Percentiles rank a stretch among this genome's conserved stretches.
These are phyloP conservation scores for Pythium plurisporium DNA, from an alignment of 352 stramenopile genomes.

Conservation along the genomic window DNA sequence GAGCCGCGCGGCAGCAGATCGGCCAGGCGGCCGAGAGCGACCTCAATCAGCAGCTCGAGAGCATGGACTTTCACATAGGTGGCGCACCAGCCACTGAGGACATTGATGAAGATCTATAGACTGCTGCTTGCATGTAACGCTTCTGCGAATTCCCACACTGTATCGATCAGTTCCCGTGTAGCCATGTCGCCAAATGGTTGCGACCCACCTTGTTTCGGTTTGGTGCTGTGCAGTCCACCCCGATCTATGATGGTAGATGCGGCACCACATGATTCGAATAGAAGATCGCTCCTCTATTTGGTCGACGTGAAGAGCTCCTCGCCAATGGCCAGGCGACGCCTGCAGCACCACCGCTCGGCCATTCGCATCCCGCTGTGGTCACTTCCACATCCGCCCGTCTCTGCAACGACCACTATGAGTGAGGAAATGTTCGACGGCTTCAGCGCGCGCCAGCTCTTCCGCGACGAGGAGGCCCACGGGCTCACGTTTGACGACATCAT, in stretches of 20 bases:
- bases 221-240: neutral
- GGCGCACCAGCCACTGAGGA: constrained; percentile 3
- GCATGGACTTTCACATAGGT: constrained; percentile 36
- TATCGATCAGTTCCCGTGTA: neutral
- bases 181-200: neutral
- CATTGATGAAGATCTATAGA: constrained; percentile 23
- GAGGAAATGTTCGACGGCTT: constrained; percentile 60
- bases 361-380: neutral
- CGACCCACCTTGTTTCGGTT: neutral
- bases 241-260: too few species aligned
- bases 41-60: constrained; percentile 60
- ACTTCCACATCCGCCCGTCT: constrained; percentile 12
- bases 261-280: neutral
- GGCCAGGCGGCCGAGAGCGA: constrained; percentile 40
- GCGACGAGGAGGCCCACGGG: constrained; percentile 56
- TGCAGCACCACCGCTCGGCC: constrained; percentile 4
- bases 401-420: constrained; percentile 20
- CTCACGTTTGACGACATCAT: constrained; percentile 88
- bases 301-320: constrained; percentile 2
- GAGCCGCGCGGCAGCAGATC: constrained; percentile 58
- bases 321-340: constrained; percentile 15
- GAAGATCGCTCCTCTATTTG: constrained; percentile 12
- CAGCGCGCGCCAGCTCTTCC: constrained; percentile 70
- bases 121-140: neutral
- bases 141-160: neutral